Evolutionary conservation across 768 basidiomycete species (phyloP), one percentile per base, ranked within the genome.

Genomic region (Amylocystis lapponica): DNA sequence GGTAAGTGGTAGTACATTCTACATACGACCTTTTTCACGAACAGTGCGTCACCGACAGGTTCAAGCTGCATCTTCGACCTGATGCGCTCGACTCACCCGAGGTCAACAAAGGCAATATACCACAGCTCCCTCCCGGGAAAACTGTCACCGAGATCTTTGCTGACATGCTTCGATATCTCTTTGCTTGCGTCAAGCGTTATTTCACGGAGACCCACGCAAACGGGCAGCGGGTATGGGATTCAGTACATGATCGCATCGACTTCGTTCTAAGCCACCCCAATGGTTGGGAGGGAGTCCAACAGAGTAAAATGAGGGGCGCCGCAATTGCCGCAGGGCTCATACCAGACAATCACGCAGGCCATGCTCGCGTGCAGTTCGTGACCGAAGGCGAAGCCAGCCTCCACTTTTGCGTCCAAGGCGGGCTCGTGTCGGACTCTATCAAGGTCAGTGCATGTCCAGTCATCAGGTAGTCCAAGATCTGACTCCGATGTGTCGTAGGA

Each of bases 301-400:
- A 83, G 48, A 62, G 61, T 19, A 65, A 71, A 51, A 77, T 83
- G 63, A 71, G 81, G 3, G 56, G 58, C 19, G 81, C 80, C 1
- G 76, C 78, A 0, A 61, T 72, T 1, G 43, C 55, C n/a, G 80
- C 77, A 0, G 75, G 76, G 7, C 65, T 83, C 17, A 62, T 83
- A 11, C 59, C 69, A 0, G 59, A 71, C 39, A 66, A 57, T 0
- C 44, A 53, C 1, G 60, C 59, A 12, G 71, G 67, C 0, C 70
- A 67, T 23, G 55, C 63, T 3, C 70, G 76, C 0, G 52, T 81
- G 1, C 70, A 69, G 1, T 73, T 82, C 43, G 68, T 81, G 14
- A 81, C 78, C 0, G 77, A 78, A 48, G 80, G 79, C 0, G 80
- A 83, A 49, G 80, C 80, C 0, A 77, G 75, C 49, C 55, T 81